Base-by-base conservation (phyloP, 2,329 filamentous ascomycete genomes). In the Alternaria rosae region DNA sequence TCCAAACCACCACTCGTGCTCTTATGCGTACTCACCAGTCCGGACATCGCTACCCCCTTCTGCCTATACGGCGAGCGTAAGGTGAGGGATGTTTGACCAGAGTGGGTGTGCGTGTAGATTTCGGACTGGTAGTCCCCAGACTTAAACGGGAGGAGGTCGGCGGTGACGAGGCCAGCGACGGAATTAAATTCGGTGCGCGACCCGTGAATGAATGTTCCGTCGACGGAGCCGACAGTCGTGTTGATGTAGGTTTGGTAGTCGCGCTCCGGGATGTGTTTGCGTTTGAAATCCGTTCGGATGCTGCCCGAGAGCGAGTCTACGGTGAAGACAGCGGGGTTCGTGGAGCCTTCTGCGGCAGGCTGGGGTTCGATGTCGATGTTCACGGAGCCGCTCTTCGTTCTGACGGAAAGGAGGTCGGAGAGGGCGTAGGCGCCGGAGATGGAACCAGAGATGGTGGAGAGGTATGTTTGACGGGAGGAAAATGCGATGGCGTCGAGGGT, bases 361-460 rank as follows among this genome's bases (percentile, higher is more conserved):
- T 79, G 74, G 7, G 82, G 81, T 35, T 78, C 71, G 28, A 83
- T 72, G 32, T 78, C 69, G 44, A 82, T 71, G 54, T 78, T 74
- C 12, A 84, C 77, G 4, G 73, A 77, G 17, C 82, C 82, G n/a
- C 77, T 78, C 23, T 72, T 75, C 1, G 80, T 82, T 3, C 70
- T 75, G 32, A 84, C 72, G 17, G 70, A 76, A 9, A 84, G 70
- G 8, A 81, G 68, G 55, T 83, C 80, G 13, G 70, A 70, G 3
- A 83, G 73, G 5, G 79, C 72, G 66, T 80, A 83, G 11, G 68
- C 74, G 1, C 82, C 82, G 47, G 70, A 78, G 45, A 83, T 79
- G 17, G 77, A 78, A 8, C 81, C 81, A 0, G 80, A 79, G 5
- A 75, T 75, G 6, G 78, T 76, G 23, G 79, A 70, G 11, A 84